Evolutionary conservation across 75 land plant species (phyloP).

Genomic region (Isoetes taiwanensis): DNA sequence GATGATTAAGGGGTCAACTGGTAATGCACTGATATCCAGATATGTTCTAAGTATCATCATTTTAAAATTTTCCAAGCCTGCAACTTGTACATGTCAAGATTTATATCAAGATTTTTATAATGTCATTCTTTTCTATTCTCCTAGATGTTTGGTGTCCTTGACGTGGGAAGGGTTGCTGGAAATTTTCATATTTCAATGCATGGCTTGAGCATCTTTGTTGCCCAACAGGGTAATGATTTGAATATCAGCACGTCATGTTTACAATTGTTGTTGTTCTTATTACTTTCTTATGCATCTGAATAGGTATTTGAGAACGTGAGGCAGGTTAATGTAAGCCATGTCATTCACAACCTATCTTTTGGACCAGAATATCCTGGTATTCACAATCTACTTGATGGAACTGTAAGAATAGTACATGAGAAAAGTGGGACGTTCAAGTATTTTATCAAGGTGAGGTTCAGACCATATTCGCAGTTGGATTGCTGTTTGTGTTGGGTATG

Average conservation of each 20-base stretch:
- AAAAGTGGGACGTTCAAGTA: slow-evolving; percentile 94
- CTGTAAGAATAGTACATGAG: slow-evolving; percentile 60
- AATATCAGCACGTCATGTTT: background rate
- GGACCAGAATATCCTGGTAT: slow-evolving; percentile 96
- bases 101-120: too few species aligned
- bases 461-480: too few species aligned
- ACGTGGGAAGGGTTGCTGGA: slow-evolving; percentile 97
- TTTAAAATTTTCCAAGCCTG: too few species aligned
- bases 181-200: slow-evolving; percentile 97
- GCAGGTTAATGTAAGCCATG: slow-evolving; percentile 91
- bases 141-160: slow-evolving; percentile 83
- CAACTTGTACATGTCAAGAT: background rate
- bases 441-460: slow-evolving; percentile 57
- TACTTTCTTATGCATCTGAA: background rate
- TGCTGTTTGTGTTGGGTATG: too few species aligned
- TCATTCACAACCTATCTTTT: slow-evolving; percentile 91
- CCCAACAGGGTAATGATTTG: too few species aligned
- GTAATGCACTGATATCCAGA: too few species aligned
- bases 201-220: slow-evolving; percentile 78
- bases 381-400: slow-evolving; percentile 94
- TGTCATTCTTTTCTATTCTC: background rate
- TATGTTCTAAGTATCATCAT: too few species aligned
- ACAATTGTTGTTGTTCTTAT: background rate
- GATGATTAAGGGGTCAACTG: too few species aligned
- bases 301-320: slow-evolving; percentile 80